Conservation (phyloP, 768 basidiomycete species). For the Phlegmacium glaucopus region DNA sequence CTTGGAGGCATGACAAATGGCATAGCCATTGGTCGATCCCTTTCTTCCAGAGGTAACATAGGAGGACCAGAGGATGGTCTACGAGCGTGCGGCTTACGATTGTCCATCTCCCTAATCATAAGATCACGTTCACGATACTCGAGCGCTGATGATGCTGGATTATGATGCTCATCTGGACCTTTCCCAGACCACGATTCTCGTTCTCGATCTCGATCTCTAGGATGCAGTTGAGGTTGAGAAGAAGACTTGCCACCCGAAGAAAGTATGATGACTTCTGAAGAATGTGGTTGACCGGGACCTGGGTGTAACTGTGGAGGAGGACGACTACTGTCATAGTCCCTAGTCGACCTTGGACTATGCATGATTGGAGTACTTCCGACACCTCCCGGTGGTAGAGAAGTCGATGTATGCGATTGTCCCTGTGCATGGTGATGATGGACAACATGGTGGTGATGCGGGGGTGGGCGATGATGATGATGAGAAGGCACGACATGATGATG, state of each 20-base stretch:
- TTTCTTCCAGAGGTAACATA: conserved; percentile 34
- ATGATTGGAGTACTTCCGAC: conserved; percentile 16
- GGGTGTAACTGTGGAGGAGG: conserved; percentile 22
- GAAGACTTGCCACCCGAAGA: conserved; percentile 30
- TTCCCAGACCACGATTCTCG: conserved; percentile 7
- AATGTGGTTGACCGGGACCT: conserved; percentile 32
- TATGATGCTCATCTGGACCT: conserved; percentile 6
- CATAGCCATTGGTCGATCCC: conserved; percentile 50
- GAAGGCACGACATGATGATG: conserved; percentile 28
- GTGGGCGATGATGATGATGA: conserved; percentile 43
- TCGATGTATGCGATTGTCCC: conserved; percentile 24
- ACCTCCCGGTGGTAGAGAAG: conserved; percentile 29
- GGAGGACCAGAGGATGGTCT: conserved; percentile 37
- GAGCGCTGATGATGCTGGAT: conserved; percentile 13
- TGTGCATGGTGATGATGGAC: conserved; percentile 37
- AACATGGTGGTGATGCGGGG: conserved; percentile 49
- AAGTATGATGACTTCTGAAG: conserved; percentile 51
- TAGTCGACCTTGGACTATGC: conserved; percentile 21
- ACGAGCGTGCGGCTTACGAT: conserved; percentile 13
- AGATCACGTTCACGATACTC: no score
- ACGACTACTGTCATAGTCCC: conserved; percentile 32
- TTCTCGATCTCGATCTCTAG: conserved; percentile 13
- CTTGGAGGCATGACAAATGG: conserved; percentile 53
- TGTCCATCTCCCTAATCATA: conserved; percentile 22
- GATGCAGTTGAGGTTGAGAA: conserved; percentile 24